phyloP scores from a whole-genome alignment of 2,329 filamentous ascomycete genomes.

The Grosmannia huntii region DNA sequence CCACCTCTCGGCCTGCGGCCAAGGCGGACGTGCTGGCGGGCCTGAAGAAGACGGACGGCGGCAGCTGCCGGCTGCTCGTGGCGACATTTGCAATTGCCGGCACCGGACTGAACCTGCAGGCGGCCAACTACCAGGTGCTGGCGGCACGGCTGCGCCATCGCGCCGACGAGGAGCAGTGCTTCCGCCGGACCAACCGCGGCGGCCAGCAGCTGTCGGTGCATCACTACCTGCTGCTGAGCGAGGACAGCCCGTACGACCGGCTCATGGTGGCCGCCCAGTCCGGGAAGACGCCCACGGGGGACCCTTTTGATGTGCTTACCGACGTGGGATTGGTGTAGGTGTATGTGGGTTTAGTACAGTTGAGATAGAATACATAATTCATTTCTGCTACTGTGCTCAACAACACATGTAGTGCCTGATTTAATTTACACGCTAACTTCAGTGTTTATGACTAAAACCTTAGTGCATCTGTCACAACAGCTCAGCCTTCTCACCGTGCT shows the following conservation, averaged over 20 bases:
- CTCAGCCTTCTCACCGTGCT: too few relatives aligned
- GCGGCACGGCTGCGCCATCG: constrained; percentile 3
- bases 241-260: constrained; percentile 7
- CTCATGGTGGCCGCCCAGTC: constrained; percentile 6
- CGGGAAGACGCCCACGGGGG: background rate
- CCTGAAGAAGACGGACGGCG: background rate
- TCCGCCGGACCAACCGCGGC: constrained; percentile 4
- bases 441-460: too few relatives aligned
- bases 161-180: constrained; percentile 2
- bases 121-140: constrained; percentile 7
- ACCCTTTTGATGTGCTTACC: background rate
- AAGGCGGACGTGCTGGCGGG: constrained; percentile 1
- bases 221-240: constrained; percentile 7
- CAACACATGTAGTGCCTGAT: too few relatives aligned
- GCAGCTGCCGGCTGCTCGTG: constrained; percentile 1
- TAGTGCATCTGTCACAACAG: too few relatives aligned
- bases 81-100: constrained; percentile 1
- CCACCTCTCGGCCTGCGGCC: background rate
- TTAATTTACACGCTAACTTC: too few relatives aligned
- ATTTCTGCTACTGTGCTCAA: too few relatives aligned
- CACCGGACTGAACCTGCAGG: constrained; percentile 6
- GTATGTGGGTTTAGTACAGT: too few relatives aligned
- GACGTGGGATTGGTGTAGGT: background rate
- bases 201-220: constrained; percentile 6
- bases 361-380: too few relatives aligned